Percentiles rank a stretch among this genome's conserved stretches.
These are phyloP conservation scores for Theobroma grandiflorum DNA, from an alignment of 441 rosid genomes.

Conservation along the genomic window DNA sequence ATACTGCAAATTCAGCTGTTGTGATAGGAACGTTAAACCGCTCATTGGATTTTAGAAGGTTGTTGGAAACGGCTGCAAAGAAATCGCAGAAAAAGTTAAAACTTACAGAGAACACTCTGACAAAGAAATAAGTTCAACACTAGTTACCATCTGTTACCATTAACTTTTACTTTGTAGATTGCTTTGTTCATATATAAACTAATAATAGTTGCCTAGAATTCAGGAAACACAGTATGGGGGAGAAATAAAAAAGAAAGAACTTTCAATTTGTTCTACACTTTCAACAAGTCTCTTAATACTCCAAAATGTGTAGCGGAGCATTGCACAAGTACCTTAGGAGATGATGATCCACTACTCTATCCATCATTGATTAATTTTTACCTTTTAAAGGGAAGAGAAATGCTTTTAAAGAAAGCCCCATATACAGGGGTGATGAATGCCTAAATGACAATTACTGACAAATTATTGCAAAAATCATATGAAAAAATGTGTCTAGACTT, in stretches of 20 bases:
- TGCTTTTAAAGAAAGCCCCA: background rate
- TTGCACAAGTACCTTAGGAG: background rate
- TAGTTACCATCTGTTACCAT: background rate
- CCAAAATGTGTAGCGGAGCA: constrained; percentile 3
- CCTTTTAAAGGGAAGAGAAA: background rate
- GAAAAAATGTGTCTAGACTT: background rate
- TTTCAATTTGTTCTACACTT: background rate
- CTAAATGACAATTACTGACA: background rate
- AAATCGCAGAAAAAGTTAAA: constrained; percentile 12
- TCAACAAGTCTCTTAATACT: constrained; percentile 13
- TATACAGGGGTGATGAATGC: background rate
- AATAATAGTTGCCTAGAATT: background rate
- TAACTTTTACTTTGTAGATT: background rate
- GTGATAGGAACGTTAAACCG: constrained; percentile 74
- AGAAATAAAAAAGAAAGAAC: background rate
- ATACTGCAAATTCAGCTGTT: constrained; percentile 80
- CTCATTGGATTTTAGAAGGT: constrained; percentile 64
- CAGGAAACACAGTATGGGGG: background rate
- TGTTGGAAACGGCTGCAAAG: constrained; percentile 78
- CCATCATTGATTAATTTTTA: background rate
- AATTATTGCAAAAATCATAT: background rate
- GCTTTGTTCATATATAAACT: background rate
- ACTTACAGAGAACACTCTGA: background rate
- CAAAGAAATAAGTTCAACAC: background rate
- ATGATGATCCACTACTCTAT: background rate